Evolutionary conservation across 176 grass and related monocot species (phyloP).

Genomic region (Lolium rigidum): DNA sequence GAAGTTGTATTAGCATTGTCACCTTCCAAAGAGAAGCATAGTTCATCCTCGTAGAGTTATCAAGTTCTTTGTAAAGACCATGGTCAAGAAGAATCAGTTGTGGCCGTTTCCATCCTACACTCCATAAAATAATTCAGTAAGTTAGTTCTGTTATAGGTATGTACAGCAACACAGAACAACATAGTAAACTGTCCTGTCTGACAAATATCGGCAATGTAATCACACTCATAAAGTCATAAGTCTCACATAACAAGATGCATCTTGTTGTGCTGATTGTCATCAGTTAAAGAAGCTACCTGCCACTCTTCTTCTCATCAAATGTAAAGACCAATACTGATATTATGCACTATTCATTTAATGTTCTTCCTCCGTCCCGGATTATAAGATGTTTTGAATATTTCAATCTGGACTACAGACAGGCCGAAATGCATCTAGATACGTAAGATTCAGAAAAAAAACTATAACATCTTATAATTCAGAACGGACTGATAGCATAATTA

Average conservation of each 20-base stretch:
- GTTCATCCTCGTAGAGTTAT: conserved; percentile 77
- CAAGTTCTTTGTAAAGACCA: conserved; percentile 96
- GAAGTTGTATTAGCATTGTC: conserved; percentile 27
- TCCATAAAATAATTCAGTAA: conserved; percentile 32
- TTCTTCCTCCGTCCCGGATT: no score
- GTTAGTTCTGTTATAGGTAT: not conserved
- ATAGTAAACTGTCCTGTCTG: not conserved
- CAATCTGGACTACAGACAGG: no score
- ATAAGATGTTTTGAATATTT: no score
- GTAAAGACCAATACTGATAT: not conserved
- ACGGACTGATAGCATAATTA: not conserved
- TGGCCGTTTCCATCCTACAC: conserved; percentile 72
- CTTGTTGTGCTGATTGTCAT: not conserved
- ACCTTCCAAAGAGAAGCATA: conserved; percentile 99
- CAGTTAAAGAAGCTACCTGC: conserved; percentile 17
- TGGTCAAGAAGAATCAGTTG: conserved; percentile 96
- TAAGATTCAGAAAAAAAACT: no score
- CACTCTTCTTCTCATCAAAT: conserved; percentile 35
- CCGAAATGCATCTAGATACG: no score
- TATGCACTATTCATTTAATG: conserved; percentile 15
- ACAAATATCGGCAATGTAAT: conserved; percentile 1
- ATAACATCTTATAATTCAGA: no score
- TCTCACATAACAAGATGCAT: conserved; percentile 10
- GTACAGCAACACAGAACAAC: conserved; percentile 7
- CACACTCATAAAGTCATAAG: not conserved